Base-by-base conservation (phyloP, 495 filamentous ascomycete species). In the Hypoxylon lienhwacheense region DNA sequence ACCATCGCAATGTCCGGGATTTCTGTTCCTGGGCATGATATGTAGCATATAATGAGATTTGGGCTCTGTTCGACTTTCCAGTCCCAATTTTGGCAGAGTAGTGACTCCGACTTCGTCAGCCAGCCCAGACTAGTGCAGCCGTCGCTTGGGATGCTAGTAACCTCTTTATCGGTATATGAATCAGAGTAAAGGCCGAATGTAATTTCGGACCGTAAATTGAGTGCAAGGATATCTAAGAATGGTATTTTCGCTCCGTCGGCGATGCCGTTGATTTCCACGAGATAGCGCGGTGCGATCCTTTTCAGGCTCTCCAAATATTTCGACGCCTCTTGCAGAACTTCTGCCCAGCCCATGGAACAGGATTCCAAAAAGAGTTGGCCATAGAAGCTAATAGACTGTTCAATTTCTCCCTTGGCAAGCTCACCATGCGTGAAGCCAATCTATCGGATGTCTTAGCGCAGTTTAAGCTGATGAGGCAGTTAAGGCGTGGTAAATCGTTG, bases 61-160 rank as follows among this genome's bases (percentile, higher is more conserved):
- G 78, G 76, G 8, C 82, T 65, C 45, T 86, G 85, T 37, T 75
- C 70, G 22, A 75, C 74, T 47, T 77, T 69, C 77, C 80, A 82
- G 55, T 88, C 85, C 85, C 85, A 89, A 39, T 87, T 89, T 72
- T 89, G 85, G 2, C 73, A 76, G 12, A 86, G 66, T 14, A 79
- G 75, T 0, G 63, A 55, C 12, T 35, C 51, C 5, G 54, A 55
- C 4, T 28, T 34, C 0, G n/a, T 66, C 57, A 20, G 49, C 80
- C 78, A 85, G 7, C 71, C 77, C 1, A 88, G 47, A 24, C 77
- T 74, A 2, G 85, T 86, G 50, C 85, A 86, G 16, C 84, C 85
- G 51, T 88, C 85, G 14, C 44, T 64, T 12, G 65, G 63, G 20
- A 53, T 34, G 8, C 44, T 32, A 14, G 22, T 22, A 0, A 31